A percentile compares a stretch with the other conserved stretches of the same genome.
These are phyloP conservation scores for Mortierella sp. DNA, from an alignment of 371 early-diverging fungal genomes.

Conservation along the genomic window DNA sequence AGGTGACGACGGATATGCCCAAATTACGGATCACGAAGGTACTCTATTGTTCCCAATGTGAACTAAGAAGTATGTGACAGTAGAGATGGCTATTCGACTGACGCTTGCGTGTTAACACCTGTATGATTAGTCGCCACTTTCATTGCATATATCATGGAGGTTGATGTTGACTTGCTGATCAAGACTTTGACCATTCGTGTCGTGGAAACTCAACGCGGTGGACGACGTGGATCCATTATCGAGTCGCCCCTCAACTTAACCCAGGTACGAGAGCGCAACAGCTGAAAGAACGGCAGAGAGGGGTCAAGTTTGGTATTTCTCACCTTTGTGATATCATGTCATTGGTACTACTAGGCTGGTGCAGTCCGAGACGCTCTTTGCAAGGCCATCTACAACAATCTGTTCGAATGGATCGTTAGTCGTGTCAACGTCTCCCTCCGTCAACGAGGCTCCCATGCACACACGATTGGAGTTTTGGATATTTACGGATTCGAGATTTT, in stretches of 20 bases:
- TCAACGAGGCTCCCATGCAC: conserved; percentile 69
- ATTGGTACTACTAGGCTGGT: conserved; percentile 58
- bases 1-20: conserved; percentile 70
- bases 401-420: conserved; percentile 93
- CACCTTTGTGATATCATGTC: not conserved
- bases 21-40: conserved; percentile 74
- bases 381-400: conserved; percentile 82
- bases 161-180: conserved; percentile 68
- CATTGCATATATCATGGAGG: conserved; percentile 82
- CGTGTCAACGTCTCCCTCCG: conserved; percentile 84
- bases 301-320: no score
- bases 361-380: conserved; percentile 89
- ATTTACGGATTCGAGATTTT: conserved; percentile 98
- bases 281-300: not conserved
- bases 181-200: conserved; percentile 76
- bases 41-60: not conserved
- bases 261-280: conserved; percentile 55
- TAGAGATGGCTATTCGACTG: not conserved
- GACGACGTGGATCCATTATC: conserved; percentile 82
- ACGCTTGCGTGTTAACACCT: not conserved
- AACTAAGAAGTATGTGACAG: not conserved
- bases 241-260: conserved; percentile 83
- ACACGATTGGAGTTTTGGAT: conserved; percentile 95
- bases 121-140: conserved; percentile 70
- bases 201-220: conserved; percentile 86